Conservation (phyloP, 768 basidiomycete species). For the Lactifluus echinatus region DNA sequence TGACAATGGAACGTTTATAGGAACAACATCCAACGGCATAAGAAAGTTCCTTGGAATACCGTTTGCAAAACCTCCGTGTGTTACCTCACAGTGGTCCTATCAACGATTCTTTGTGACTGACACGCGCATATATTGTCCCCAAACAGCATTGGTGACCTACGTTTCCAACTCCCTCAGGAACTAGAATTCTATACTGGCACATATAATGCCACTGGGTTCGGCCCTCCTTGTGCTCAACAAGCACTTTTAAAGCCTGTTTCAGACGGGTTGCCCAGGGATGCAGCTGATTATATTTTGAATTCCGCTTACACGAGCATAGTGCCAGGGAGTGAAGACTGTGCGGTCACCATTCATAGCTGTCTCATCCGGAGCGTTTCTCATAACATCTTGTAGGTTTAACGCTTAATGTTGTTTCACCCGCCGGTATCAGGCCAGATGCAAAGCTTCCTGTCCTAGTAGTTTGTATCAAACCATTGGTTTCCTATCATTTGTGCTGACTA, state of each 20-base stretch:
- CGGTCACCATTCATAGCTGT: not conserved
- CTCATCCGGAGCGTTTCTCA: not conserved
- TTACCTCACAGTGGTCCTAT: not conserved
- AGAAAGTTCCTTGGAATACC: constrained; percentile 34
- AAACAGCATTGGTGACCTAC: constrained; percentile 27
- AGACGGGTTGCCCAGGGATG: not conserved
- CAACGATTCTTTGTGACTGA: not conserved
- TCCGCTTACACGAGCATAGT: not conserved
- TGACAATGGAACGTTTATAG: constrained; percentile 26
- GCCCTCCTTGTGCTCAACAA: constrained; percentile 23
- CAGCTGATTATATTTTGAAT: not conserved
- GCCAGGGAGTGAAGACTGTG: constrained; percentile 19
- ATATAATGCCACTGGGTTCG: constrained; percentile 19
- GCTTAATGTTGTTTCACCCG: constrained; percentile 21
- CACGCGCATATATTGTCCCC: not conserved
- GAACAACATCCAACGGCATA: constrained; percentile 21
- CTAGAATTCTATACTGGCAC: constrained; percentile 11
- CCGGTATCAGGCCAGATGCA: not conserved
- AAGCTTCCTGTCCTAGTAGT: constrained; percentile 24
- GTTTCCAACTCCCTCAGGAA: constrained; percentile 30
- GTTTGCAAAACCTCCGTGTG: constrained; percentile 33
- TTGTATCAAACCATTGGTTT: not conserved
- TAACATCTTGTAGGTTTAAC: constrained; percentile 17
- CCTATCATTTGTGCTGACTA: not conserved
- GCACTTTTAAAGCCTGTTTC: not conserved